Evolutionary conservation across 2,329 filamentous ascomycete genomes (phyloP).

Genomic region (Fusarium odoratissimum): DNA sequence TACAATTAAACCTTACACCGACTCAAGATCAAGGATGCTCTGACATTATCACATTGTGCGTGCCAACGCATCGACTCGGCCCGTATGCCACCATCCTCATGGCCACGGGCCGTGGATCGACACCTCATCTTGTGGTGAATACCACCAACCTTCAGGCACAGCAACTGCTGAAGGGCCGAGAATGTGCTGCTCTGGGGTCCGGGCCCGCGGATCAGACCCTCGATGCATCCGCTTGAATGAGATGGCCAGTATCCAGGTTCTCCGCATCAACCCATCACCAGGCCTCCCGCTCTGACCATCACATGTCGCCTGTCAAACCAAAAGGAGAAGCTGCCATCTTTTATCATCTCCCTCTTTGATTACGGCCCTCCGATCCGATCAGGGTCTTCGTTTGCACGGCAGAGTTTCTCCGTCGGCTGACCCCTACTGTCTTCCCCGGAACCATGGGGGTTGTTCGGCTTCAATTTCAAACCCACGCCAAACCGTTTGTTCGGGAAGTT

Average conservation of each 20-base stretch:
- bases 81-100: slow-evolving; percentile 20
- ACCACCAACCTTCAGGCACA: slow-evolving; percentile 27
- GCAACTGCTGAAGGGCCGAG: neutral
- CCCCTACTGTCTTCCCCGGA: slow-evolving; percentile 22
- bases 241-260: slow-evolving; percentile 34
- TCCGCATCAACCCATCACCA: slow-evolving; percentile 44
- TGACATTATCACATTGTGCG: slow-evolving; percentile 25
- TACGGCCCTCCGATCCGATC: slow-evolving; percentile 40
- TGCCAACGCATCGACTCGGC: slow-evolving; percentile 30
- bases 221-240: slow-evolving; percentile 36
- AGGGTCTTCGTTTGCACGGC: slow-evolving; percentile 26
- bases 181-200: neutral
- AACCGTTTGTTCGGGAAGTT: slow-evolving; percentile 35
- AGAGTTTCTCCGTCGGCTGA: slow-evolving; percentile 41
- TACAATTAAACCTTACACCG: neutral
- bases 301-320: slow-evolving; percentile 36
- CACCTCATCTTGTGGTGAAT: slow-evolving; percentile 23
- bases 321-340: slow-evolving; percentile 32
- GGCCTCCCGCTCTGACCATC: slow-evolving; percentile 29
- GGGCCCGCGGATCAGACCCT: slow-evolving; percentile 36
- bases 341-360: neutral
- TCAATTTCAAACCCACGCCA: slow-evolving; percentile 10
- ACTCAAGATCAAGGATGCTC: neutral
- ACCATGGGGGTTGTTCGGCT: slow-evolving; percentile 17
- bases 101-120: slow-evolving; percentile 30